Evolutionary conservation across 768 basidiomycete genomes (phyloP).

Genomic region (Tulasnella sp.): DNA sequence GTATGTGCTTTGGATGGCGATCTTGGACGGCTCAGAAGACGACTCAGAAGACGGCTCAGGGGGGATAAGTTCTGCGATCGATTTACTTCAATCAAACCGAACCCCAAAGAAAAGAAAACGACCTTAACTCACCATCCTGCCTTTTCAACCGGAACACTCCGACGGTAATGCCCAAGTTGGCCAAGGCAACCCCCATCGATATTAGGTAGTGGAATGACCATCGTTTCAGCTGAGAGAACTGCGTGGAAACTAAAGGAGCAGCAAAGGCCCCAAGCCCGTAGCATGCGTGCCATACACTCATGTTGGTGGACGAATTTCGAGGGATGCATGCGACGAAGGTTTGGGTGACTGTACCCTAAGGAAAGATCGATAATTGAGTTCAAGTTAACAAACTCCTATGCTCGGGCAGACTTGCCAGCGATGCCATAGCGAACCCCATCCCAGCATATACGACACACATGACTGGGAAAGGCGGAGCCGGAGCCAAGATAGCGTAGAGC

Average conservation of each 20-base stretch:
- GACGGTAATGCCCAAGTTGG: constrained; percentile 46
- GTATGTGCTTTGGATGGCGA: constrained; percentile 3
- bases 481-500: constrained; percentile 34
- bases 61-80: no score
- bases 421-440: constrained; percentile 40
- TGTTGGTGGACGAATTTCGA: constrained; percentile 34
- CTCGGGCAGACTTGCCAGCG: constrained; percentile 36
- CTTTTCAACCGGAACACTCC: constrained; percentile 53
- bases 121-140: constrained; percentile 57
- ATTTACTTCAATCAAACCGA: no score
- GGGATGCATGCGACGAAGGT: constrained; percentile 39
- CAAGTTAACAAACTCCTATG: neutral
- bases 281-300: constrained; percentile 37
- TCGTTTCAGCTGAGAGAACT: constrained; percentile 54
- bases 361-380: no score
- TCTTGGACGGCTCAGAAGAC: no score
- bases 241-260: constrained; percentile 71
- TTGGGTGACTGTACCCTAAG: constrained; percentile 42
- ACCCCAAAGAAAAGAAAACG: no score
- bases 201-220: constrained; percentile 78
- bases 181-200: constrained; percentile 55
- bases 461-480: constrained; percentile 40
- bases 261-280: constrained; percentile 35
- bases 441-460: constrained; percentile 37
- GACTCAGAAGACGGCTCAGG: no score